Conservation (phyloP, 306 rosid species). For the Senna siamea region DNA sequence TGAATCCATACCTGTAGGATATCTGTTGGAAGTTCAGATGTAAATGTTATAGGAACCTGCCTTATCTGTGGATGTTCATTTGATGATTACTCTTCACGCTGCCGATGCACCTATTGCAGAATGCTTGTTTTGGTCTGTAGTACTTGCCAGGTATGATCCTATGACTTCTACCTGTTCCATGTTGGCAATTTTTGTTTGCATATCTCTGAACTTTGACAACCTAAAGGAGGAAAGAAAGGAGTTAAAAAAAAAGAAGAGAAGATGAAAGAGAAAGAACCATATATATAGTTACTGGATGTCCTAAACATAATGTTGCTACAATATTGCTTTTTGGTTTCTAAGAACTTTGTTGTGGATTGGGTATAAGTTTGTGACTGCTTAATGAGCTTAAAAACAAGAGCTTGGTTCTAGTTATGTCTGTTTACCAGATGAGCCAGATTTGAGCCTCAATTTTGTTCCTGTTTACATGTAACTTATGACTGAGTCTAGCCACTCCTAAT, state of each 20-base stretch:
- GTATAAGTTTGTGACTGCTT: conserved; percentile 3
- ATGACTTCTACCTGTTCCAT: conserved; percentile 1
- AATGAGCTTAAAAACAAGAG: conserved; percentile 24
- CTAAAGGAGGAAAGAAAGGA: background rate
- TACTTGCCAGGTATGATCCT: conserved; percentile 72
- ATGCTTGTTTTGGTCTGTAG: conserved; percentile 86
- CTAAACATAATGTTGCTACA: conserved; percentile 5
- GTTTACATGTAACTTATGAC: conserved; percentile 25
- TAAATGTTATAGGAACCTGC: conserved; percentile 65
- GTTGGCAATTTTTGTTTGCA: conserved; percentile 9
- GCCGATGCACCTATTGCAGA: conserved; percentile 78
- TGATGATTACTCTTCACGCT: conserved; percentile 90
- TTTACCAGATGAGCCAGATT: conserved; percentile 11
- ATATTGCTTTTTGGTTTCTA: background rate
- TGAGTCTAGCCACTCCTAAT: conserved; percentile 33
- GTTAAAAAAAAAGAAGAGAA: background rate
- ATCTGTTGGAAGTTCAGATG: conserved; percentile 85
- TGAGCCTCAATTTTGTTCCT: conserved; percentile 12
- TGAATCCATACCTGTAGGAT: conserved; percentile 55
- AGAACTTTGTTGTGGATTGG: conserved; percentile 17
- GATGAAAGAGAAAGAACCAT: background rate
- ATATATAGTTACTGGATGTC: conserved; percentile 4
- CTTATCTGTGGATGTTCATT: conserved; percentile 66
- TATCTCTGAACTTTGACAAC: background rate
- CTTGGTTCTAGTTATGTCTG: conserved; percentile 23